Base-by-base conservation (phyloP, 257 asterid species). In the Lycium ferocissimum region DNA sequence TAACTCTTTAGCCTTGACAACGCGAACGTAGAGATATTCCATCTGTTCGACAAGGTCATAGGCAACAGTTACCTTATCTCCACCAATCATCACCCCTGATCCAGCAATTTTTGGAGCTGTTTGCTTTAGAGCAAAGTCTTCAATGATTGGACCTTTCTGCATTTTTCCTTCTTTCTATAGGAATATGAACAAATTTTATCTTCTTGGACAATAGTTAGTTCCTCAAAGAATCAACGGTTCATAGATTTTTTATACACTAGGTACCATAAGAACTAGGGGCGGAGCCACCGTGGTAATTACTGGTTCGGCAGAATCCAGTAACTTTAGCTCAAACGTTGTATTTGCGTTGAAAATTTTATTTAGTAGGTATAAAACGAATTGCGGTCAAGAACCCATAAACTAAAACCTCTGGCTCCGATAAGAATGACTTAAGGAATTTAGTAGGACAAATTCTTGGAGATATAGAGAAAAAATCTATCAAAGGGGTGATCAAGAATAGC, bases 21-120 rank as follows among this genome's bases (percentile, higher is more conserved):
- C 95, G 0, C 98, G 96, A n/a, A 95, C 93, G 12, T 95, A 94
- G 0, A 91, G 84, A 40, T 95, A 94, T 12, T 94, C 94, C 98
- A 95, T 95, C 89, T 94, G 98, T 84, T 95, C 98, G 1, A 95
- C 97, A 1, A 95, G 97, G 85, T 94, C 98, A 86, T 94, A 94
- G 73, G 98, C 92, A 33, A 79, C 86, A 6, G 89, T 85, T 20
- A 93, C 91, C 90, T 94, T 95, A 80, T 95, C 96, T 0, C 93
- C 95, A 59, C 93, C 95, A 1, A 81, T 90, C 59, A 91, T 83
- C 63, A 89, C 90, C 65, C 98, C 96, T 11, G 98, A 91, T 22
- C 97, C 95, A 3, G 88, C 93, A 5, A 95, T 95, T 70, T 94
- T 95, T 0, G 99, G 99, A 37, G 97, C 81, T 4, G 99, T 94